A percentile compares a stretch with the other conserved stretches of the same genome.
Conservation (phyloP, 352 stramenopile species). For the Globisporangium radiosum region DNA sequence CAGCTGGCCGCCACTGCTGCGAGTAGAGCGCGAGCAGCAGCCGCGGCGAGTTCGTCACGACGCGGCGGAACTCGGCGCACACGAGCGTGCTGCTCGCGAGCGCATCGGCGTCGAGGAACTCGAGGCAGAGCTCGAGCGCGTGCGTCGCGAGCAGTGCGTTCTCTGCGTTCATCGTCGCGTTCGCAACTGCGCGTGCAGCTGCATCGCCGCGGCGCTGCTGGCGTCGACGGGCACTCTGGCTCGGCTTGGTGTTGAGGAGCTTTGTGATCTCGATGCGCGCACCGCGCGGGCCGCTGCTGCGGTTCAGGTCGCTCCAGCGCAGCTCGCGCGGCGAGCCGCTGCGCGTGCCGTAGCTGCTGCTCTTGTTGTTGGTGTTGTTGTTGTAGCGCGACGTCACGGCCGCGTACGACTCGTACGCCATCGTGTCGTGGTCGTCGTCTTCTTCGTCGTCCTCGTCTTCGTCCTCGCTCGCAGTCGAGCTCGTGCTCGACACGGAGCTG, state of each 20-base stretch:
- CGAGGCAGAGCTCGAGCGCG: conserved; percentile 65
- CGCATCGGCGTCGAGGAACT: conserved; percentile 56
- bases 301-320: conserved; percentile 68
- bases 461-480: conserved; percentile 34
- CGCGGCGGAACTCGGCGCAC: conserved; percentile 52
- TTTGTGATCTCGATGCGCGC: conserved; percentile 24
- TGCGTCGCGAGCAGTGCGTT: conserved; percentile 33
- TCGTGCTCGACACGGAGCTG: conserved; percentile 23
- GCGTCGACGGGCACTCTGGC: conserved; percentile 24
- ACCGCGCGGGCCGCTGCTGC: conserved; percentile 41
- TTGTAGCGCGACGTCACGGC: conserved; percentile 48
- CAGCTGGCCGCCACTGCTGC: conserved; percentile 38
- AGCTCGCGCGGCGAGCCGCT: conserved; percentile 29
- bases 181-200: conserved; percentile 5
- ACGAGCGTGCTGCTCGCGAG: conserved; percentile 34
- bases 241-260: conserved; percentile 16
- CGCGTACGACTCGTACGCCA: conserved; percentile 74
- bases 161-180: conserved; percentile 2
- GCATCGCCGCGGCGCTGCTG: conserved; percentile 10
- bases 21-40: conserved; percentile 56
- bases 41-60: conserved; percentile 33
- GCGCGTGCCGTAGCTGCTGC: neutral
- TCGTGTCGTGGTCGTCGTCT: conserved; percentile 20
- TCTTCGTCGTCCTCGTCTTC: conserved; percentile 14
- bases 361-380: neutral